Evolutionary conservation across 2,329 filamentous ascomycete species (phyloP).

Genomic region (Amauroascus verrucosus): DNA sequence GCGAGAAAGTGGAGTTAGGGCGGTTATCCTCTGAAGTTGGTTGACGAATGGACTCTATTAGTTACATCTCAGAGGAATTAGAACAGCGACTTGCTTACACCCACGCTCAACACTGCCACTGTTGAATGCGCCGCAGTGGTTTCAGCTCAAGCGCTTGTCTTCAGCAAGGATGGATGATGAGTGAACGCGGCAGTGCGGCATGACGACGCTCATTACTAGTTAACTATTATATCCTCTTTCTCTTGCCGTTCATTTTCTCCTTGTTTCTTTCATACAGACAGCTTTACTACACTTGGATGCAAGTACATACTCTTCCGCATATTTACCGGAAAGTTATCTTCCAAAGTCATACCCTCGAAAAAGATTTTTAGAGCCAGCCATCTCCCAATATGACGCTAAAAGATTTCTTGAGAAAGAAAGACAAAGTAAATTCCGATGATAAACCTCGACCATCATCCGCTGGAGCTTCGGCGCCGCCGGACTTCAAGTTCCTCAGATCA

Average conservation of each 20-base stretch:
- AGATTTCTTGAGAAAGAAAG: conserved; percentile 54
- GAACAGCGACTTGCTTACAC: not conserved
- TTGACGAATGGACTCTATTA: no score
- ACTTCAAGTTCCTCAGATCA: conserved; percentile 74
- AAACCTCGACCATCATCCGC: conserved; percentile 13
- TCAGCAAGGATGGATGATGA: not conserved
- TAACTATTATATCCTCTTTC: not conserved
- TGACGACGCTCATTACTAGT: not conserved
- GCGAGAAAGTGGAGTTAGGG: not conserved
- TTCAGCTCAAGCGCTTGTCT: not conserved
- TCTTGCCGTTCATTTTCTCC: not conserved
- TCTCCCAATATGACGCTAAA: conserved; percentile 45
- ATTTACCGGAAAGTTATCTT: not conserved
- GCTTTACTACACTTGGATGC: not conserved
- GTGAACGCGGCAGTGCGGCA: not conserved
- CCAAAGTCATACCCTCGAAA: not conserved
- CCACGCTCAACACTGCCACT: not conserved
- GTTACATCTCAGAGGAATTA: no score
- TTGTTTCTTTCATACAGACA: not conserved
- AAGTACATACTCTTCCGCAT: not conserved
- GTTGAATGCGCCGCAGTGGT: not conserved
- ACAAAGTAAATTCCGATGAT: conserved; percentile 30
- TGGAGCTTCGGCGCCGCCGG: conserved; percentile 34
- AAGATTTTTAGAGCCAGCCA: not conserved
- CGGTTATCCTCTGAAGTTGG: not conserved